Percentiles rank a stretch among this genome's conserved stretches.
These are phyloP conservation scores for Aureobasidium vineae DNA, from an alignment of 2,329 filamentous ascomycete species.

Conservation along the genomic window DNA sequence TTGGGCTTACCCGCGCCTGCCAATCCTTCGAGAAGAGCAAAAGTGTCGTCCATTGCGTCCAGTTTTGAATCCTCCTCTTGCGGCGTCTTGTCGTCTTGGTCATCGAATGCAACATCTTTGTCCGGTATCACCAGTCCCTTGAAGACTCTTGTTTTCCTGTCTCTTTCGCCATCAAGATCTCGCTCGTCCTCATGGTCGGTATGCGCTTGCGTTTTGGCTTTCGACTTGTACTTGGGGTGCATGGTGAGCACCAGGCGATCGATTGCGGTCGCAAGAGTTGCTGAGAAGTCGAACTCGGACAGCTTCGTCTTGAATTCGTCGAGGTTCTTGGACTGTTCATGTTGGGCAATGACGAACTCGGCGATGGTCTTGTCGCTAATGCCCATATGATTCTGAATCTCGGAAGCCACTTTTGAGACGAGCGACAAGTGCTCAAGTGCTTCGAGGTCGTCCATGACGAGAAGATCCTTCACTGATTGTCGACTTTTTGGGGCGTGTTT, in stretches of 20 bases:
- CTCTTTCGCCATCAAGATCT: constrained; percentile 48
- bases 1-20: constrained; percentile 62
- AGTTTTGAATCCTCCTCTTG: constrained; percentile 46
- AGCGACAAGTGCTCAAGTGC: constrained; percentile 91
- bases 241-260: constrained; percentile 84
- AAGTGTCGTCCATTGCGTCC: constrained; percentile 85
- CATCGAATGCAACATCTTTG: constrained; percentile 57
- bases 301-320: constrained; percentile 74
- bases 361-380: constrained; percentile 92
- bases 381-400: constrained; percentile 90
- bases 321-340: constrained; percentile 68
- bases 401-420: constrained; percentile 89
- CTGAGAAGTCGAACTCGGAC: constrained; percentile 75
- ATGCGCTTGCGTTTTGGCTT: constrained; percentile 36
- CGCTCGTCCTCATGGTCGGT: constrained; percentile 40
- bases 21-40: constrained; percentile 84
- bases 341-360: constrained; percentile 92
- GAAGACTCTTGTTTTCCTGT: constrained; percentile 84
- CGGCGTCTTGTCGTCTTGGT: constrained; percentile 44
- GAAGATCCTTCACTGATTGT: neutral
- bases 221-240: constrained; percentile 78
- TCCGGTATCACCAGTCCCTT: constrained; percentile 86
- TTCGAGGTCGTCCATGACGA: constrained; percentile 79
- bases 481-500: neutral
- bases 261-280: constrained; percentile 84